phyloP scores from a whole-genome alignment of 192 early-diverging fungal genomes.

The Coemansia asiatica region DNA sequence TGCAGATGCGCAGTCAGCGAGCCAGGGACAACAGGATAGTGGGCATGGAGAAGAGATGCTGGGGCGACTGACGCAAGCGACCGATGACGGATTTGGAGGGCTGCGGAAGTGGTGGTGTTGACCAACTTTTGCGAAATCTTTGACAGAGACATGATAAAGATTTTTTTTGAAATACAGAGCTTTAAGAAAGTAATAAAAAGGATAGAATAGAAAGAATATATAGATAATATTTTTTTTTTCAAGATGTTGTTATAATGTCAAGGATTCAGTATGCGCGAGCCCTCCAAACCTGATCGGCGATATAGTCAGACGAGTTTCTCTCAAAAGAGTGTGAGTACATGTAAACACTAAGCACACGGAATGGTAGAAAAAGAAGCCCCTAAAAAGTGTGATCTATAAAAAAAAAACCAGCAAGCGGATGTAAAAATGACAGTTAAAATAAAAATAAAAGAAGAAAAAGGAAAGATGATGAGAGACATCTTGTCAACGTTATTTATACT shows the following conservation, averaged over 20 bases:
- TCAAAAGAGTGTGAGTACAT: conserved; percentile 85
- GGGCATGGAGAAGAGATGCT: conserved; percentile 41
- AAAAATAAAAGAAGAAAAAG: neutral
- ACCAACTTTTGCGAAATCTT: conserved; percentile 21
- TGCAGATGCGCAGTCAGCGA: conserved; percentile 65
- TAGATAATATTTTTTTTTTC: conserved; percentile 1
- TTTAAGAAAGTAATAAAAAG: conserved; percentile 1
- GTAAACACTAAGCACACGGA: conserved; percentile 15
- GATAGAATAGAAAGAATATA: neutral
- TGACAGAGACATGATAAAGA: conserved; percentile 20
- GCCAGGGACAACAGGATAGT: conserved; percentile 59
- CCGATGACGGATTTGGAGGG: conserved; percentile 4
- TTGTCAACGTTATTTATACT: too few species aligned
- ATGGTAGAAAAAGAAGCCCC: neutral
- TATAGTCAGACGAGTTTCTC: conserved; percentile 87
- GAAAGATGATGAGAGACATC: too few species aligned
- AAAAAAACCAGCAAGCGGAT: too few species aligned
- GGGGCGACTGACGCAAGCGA: conserved; percentile 45
- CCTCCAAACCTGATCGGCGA: conserved; percentile 73
- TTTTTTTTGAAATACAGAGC: conserved; percentile 5
- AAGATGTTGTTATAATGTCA: too few species aligned
- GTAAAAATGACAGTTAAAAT: neutral
- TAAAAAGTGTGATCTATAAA: conserved; percentile 6
- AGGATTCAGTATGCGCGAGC: conserved; percentile 41
- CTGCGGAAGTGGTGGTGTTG: conserved; percentile 14